Evolutionary conservation across 106 monocot species (phyloP).

Genomic region (Iris macrosiphon): DNA sequence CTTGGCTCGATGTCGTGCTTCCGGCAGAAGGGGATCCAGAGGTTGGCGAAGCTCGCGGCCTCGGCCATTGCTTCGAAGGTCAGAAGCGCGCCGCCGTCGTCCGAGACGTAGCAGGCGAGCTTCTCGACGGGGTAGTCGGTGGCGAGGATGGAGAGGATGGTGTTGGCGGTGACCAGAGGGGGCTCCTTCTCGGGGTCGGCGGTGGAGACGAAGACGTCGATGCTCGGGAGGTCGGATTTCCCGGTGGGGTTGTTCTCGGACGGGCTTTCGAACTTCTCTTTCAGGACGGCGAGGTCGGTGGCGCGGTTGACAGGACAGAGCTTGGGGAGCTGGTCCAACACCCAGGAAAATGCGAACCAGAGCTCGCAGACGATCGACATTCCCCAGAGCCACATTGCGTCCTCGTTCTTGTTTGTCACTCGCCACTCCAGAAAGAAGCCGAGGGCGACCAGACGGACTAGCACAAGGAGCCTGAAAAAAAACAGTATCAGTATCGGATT

Average conservation of each 20-base stretch:
- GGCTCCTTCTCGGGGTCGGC: conserved; percentile 93
- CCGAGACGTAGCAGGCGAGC: conserved; percentile 14
- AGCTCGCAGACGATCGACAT: conserved; percentile 83
- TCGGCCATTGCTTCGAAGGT: conserved; percentile 34
- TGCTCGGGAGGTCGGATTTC: conserved; percentile 78
- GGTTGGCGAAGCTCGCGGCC: conserved; percentile 44
- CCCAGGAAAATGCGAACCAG: conserved; percentile 95
- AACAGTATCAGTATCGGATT: too few species aligned
- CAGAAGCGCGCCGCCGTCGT: conserved; percentile 11
- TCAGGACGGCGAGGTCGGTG: conserved; percentile 61
- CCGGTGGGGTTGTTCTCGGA: conserved; percentile 39
- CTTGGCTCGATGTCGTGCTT: conserved; percentile 50
- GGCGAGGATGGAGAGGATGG: conserved; percentile 44
- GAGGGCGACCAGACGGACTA: conserved; percentile 36
- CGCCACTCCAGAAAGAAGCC: conserved; percentile 48
- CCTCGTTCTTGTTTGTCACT: conserved; percentile 40
- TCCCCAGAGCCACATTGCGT: conserved; percentile 74
- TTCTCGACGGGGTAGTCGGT: conserved; percentile 12
- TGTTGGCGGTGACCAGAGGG: conserved; percentile 68
- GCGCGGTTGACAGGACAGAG: conserved; percentile 64
- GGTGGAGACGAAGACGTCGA: conserved; percentile 85
- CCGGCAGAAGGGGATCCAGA: conserved; percentile 61
- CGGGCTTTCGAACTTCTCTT: conserved; percentile 78
- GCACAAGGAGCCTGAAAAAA: conserved; percentile 33
- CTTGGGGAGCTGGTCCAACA: conserved; percentile 71